Percentiles rank a stretch among this genome's conserved stretches.
Conservation (phyloP, 2,329 filamentous ascomycete genomes). For the Chaetoscypha palmicola region DNA sequence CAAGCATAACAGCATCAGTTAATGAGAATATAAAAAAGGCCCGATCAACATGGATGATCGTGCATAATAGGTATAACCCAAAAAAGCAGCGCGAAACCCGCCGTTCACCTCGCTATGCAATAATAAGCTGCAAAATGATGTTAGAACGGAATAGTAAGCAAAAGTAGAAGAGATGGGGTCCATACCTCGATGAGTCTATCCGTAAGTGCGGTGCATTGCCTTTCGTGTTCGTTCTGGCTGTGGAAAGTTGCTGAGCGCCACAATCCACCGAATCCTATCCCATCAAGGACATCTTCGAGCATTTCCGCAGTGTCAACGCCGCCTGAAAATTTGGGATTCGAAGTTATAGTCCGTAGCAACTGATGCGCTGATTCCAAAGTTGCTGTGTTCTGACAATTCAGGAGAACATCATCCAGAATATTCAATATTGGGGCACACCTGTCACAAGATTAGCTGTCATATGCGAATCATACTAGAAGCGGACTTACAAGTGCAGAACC, state of each 20-base stretch:
- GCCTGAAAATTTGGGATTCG: slow-evolving; percentile 43
- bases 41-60: background rate
- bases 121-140: slow-evolving; percentile 10
- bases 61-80: background rate
- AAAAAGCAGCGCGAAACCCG: background rate
- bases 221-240: slow-evolving; percentile 25
- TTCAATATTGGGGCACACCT: slow-evolving; percentile 50
- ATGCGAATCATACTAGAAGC: background rate
- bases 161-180: background rate
- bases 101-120: slow-evolving; percentile 6
- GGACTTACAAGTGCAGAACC: slow-evolving; percentile 49
- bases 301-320: slow-evolving; percentile 41
- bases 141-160: too few relatives aligned
- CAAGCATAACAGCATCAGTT: background rate
- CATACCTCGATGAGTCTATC: slow-evolving; percentile 29
- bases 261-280: slow-evolving; percentile 56
- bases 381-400: slow-evolving; percentile 52
- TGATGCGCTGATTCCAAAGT: slow-evolving; percentile 55
- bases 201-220: slow-evolving; percentile 28
- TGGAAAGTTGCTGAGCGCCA: slow-evolving; percentile 41
- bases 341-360: slow-evolving; percentile 52
- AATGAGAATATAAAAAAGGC: background rate
- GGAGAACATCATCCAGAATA: slow-evolving; percentile 53
- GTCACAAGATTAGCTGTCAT: slow-evolving; percentile 13
- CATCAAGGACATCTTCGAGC: slow-evolving; percentile 47